Percentiles rank a stretch among this genome's conserved stretches.
Conservation (phyloP, 805 yeast species). For the Kurtzmaniella fragi region DNA sequence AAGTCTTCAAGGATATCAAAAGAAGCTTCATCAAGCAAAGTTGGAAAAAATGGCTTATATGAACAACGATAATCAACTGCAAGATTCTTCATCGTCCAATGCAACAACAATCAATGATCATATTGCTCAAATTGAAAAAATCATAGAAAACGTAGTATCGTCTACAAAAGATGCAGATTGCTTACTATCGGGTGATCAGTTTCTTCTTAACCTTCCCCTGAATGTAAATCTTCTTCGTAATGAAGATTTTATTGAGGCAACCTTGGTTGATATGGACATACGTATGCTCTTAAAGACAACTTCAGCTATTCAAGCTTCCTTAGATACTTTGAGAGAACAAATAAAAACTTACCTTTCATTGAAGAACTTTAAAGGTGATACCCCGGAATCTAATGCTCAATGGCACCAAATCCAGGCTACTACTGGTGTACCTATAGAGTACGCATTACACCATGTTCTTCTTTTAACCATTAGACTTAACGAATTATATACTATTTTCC, state of each 20-base stretch:
- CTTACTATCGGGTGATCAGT: slow-evolving; percentile 12
- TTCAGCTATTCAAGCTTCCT: slow-evolving; percentile 18
- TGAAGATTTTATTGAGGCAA: slow-evolving; percentile 17
- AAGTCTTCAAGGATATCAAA: slow-evolving; percentile 34
- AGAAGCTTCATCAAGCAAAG: slow-evolving; percentile 25
- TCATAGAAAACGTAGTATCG: slow-evolving; percentile 16
- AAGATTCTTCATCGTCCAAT: slow-evolving; percentile 13
- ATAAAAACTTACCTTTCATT: neutral
- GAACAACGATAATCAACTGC: slow-evolving; percentile 16
- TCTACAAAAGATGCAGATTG: slow-evolving; percentile 20
- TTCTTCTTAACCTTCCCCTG: slow-evolving; percentile 12
- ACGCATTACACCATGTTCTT: slow-evolving; percentile 43
- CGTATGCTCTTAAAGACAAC: slow-evolving; percentile 23
- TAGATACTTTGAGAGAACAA: slow-evolving; percentile 18
- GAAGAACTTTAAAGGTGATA: neutral
- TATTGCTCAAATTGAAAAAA: slow-evolving; percentile 9
- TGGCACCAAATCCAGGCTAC: slow-evolving; percentile 11
- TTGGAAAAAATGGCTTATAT: slow-evolving; percentile 16
- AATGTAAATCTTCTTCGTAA: slow-evolving; percentile 10
- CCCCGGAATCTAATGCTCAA: neutral
- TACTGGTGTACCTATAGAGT: slow-evolving; percentile 29
- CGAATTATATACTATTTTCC: slow-evolving; percentile 43
- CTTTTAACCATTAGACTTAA: slow-evolving; percentile 43
- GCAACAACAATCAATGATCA: neutral
- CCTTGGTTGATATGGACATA: slow-evolving; percentile 37